Percentiles rank a stretch among this genome's conserved stretches.
phyloP scores from a whole-genome alignment of 202 grass and related monocot species.

The Dendrocalamus latiflorus region DNA sequence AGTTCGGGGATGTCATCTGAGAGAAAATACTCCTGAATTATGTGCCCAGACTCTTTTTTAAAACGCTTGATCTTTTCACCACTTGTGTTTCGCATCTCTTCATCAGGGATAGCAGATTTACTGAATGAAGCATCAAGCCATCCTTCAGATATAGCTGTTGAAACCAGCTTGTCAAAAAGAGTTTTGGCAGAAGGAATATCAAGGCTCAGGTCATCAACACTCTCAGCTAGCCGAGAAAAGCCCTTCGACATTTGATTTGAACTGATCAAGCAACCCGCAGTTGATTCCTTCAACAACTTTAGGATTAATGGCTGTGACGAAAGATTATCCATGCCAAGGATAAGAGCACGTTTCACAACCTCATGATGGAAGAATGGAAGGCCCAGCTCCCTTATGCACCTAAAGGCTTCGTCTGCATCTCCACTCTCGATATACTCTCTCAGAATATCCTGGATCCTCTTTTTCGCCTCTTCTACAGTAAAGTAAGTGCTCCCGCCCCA shows the following conservation, averaged over 20 bases:
- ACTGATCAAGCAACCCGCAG: slow-evolving; percentile 73
- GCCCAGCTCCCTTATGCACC: slow-evolving; percentile 85
- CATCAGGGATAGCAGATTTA: slow-evolving; percentile 17
- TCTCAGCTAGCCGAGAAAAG: slow-evolving; percentile 63
- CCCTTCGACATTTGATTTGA: slow-evolving; percentile 94
- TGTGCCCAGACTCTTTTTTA: slow-evolving; percentile 76
- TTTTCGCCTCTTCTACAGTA: slow-evolving; percentile 89
- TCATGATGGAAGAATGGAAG: slow-evolving; percentile 96
- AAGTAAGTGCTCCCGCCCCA: slow-evolving; percentile 77
- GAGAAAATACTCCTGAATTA: slow-evolving; percentile 95
- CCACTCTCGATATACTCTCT: slow-evolving; percentile 80
- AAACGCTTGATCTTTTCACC: slow-evolving; percentile 60
- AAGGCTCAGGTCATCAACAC: slow-evolving; percentile 80
- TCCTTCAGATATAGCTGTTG: slow-evolving; percentile 64
- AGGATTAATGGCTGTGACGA: slow-evolving; percentile 55
- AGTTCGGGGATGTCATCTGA: slow-evolving; percentile 86
- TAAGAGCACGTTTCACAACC: slow-evolving; percentile 89
- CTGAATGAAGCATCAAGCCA: slow-evolving; percentile 75
- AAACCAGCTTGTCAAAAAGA: slow-evolving; percentile 58
- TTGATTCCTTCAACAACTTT: slow-evolving; percentile 67
- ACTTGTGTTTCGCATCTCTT: slow-evolving; percentile 26
- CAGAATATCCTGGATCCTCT: slow-evolving; percentile 67
- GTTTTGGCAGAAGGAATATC: slow-evolving; percentile 78
- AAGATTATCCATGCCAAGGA: slow-evolving; percentile 57
- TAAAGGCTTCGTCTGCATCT: slow-evolving; percentile 70